Conservation (phyloP, 2,329 filamentous ascomycete species). For the Remersonia thermophila region DNA sequence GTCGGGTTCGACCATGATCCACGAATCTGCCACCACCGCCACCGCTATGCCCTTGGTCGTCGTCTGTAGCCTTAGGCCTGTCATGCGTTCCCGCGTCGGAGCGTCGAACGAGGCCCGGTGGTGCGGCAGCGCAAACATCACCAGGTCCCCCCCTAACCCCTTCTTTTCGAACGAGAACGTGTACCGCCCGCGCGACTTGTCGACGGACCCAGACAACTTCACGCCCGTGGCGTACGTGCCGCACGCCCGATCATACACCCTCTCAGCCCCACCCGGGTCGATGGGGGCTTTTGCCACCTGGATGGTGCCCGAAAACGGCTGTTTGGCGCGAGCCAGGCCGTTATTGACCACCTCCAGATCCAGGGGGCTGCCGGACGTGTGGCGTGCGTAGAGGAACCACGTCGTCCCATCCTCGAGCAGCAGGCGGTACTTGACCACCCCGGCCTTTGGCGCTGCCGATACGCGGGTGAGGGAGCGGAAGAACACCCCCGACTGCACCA, state of each 20-base stretch:
- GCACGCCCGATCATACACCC: slow-evolving; percentile 59
- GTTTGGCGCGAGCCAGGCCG: slow-evolving; percentile 49
- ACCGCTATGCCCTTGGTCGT: slow-evolving; percentile 75
- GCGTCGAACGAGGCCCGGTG: slow-evolving; percentile 65
- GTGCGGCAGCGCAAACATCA: slow-evolving; percentile 85
- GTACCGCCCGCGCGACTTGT: slow-evolving; percentile 55
- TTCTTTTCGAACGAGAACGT: slow-evolving; percentile 59
- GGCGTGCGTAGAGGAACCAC: slow-evolving; percentile 73
- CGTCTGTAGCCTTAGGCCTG: slow-evolving; percentile 53
- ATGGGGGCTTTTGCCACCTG: slow-evolving; percentile 59
- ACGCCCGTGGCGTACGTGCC: slow-evolving; percentile 62
- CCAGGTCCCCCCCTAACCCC: slow-evolving; percentile 50
- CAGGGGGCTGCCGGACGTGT: slow-evolving; percentile 45
- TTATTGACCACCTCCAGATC: slow-evolving; percentile 58
- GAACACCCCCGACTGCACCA: slow-evolving; percentile 62
- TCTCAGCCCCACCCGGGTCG: slow-evolving; percentile 52
- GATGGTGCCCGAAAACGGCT: slow-evolving; percentile 62
- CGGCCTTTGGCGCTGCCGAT: slow-evolving; percentile 43
- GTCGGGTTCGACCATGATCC: slow-evolving; percentile 65
- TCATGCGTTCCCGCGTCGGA: slow-evolving; percentile 39
- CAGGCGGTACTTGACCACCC: slow-evolving; percentile 65
- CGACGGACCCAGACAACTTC: slow-evolving; percentile 49
- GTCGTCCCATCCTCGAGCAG: slow-evolving; percentile 56
- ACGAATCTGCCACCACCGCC: slow-evolving; percentile 57
- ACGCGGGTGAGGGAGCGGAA: slow-evolving; percentile 55